phyloP scores from a whole-genome alignment of 108 stramenopile species.

The Licmophora abbreviata region DNA sequence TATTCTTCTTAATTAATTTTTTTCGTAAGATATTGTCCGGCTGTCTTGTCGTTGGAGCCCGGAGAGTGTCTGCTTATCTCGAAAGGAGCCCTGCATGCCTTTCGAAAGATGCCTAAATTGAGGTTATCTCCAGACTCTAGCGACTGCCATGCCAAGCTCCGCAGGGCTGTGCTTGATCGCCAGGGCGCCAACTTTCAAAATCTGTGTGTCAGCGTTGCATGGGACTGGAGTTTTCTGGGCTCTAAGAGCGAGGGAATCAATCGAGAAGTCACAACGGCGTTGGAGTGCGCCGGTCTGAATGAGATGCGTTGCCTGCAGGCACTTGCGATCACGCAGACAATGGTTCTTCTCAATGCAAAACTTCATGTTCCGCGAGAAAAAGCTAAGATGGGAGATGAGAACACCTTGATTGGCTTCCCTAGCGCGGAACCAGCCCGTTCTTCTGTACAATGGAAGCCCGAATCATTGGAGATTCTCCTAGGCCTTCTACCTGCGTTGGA shows the following conservation, averaged over 20 bases:
- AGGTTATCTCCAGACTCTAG: constrained; percentile 16
- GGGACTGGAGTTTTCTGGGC: constrained; percentile 89
- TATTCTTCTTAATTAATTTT: constrained; percentile 1
- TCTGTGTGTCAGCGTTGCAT: constrained; percentile 78
- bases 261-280: constrained; percentile 43
- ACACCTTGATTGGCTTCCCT: constrained; percentile 1
- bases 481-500: constrained; percentile 30
- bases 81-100: constrained; percentile 87
- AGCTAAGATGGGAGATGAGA: too few species aligned
- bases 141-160: constrained; percentile 57
- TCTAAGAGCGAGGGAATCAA: constrained; percentile 57
- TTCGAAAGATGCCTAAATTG: constrained; percentile 61
- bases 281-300: constrained; percentile 56
- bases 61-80: constrained; percentile 83
- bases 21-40: constrained; percentile 69
- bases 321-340: constrained; percentile 68
- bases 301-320: constrained; percentile 38
- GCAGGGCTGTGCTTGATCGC: constrained; percentile 19
- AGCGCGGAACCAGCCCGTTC: neutral
- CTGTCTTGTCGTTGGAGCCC: constrained; percentile 76
- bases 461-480: constrained; percentile 12
- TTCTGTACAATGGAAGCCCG: constrained; percentile 6
- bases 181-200: constrained; percentile 20
- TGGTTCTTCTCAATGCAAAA: constrained; percentile 54
- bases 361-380: constrained; percentile 17